phyloP scores from a whole-genome alignment of 805 yeast species.

The Myxozyma monticola region DNA sequence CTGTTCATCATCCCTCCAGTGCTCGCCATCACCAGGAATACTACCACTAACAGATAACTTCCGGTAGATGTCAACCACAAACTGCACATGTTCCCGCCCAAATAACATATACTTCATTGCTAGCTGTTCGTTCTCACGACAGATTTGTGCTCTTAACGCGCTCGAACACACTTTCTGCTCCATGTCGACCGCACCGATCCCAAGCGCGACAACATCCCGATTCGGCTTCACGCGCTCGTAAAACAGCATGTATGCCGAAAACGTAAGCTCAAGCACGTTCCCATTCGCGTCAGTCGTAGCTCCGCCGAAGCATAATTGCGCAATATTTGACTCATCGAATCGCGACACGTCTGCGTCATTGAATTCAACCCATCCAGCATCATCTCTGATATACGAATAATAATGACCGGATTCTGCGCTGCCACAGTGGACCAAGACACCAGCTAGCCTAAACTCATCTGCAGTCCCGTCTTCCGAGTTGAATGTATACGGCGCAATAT shows the following conservation, averaged over 20 bases:
- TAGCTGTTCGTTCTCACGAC: constrained; percentile 16
- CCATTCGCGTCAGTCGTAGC: constrained; percentile 1
- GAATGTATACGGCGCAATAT: constrained; percentile 20
- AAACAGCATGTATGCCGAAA: constrained; percentile 29
- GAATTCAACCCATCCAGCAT: constrained; percentile 24
- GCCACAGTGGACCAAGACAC: constrained; percentile 27
- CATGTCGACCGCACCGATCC: neutral
- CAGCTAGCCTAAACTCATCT: constrained; percentile 17
- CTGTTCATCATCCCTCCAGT: too few relatives aligned
- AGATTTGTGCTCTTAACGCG: constrained; percentile 4
- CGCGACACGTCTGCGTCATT: constrained; percentile 24
- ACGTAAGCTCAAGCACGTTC: constrained; percentile 18
- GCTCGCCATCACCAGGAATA: neutral
- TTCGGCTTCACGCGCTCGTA: constrained; percentile 22
- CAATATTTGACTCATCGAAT: constrained; percentile 21
- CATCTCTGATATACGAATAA: constrained; percentile 23
- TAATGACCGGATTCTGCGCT: constrained; percentile 30
- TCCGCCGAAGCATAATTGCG: constrained; percentile 22
- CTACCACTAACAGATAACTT: neutral
- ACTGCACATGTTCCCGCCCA: constrained; percentile 16
- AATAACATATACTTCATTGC: constrained; percentile 10
- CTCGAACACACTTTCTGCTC: neutral
- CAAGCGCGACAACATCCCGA: neutral
- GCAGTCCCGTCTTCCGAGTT: neutral
- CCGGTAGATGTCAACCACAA: constrained; percentile 9